phyloP scores from a whole-genome alignment of 306 rosid species.

The apple (Malus domestica) region DNA sequence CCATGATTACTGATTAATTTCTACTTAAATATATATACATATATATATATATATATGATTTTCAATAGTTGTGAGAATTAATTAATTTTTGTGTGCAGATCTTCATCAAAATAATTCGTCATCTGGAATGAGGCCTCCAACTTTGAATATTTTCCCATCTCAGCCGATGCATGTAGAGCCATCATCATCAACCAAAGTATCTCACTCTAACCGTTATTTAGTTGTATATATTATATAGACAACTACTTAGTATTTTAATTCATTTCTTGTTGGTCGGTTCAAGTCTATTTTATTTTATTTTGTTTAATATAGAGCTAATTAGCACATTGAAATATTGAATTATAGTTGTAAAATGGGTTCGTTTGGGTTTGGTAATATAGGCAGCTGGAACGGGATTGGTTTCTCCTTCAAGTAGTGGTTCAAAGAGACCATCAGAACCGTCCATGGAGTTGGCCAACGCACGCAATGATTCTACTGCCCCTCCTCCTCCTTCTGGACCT shows the following conservation, averaged over 20 bases:
- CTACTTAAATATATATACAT: neutral
- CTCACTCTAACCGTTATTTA: neutral
- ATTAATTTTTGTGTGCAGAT: neutral
- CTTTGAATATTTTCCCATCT: slow-evolving; percentile 94
- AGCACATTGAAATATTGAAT: neutral
- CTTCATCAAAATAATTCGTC: neutral
- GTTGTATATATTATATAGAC: neutral
- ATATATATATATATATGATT: neutral
- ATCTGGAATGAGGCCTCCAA: slow-evolving; percentile 80
- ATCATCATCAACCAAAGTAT: slow-evolving; percentile 63
- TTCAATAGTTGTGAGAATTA: neutral
- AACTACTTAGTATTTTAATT: neutral
- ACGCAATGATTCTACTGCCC: slow-evolving; percentile 21
- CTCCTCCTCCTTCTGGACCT: slow-evolving; percentile 10
- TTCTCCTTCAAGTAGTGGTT: slow-evolving; percentile 46
- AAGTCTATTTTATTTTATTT: neutral
- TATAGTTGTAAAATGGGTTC: neutral
- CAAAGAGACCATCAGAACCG: slow-evolving; percentile 55
- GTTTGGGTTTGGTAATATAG: slow-evolving; percentile 1
- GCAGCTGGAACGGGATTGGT: slow-evolving; percentile 24
- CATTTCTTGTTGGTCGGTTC: neutral
- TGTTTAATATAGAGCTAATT: neutral
- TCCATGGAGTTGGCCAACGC: slow-evolving; percentile 67
- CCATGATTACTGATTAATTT: neutral
- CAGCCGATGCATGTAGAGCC: slow-evolving; percentile 90